Percentiles rank a stretch among this genome's conserved stretches.
Conservation (phyloP, 768 basidiomycete genomes). For the Tulasnella calospora region DNA sequence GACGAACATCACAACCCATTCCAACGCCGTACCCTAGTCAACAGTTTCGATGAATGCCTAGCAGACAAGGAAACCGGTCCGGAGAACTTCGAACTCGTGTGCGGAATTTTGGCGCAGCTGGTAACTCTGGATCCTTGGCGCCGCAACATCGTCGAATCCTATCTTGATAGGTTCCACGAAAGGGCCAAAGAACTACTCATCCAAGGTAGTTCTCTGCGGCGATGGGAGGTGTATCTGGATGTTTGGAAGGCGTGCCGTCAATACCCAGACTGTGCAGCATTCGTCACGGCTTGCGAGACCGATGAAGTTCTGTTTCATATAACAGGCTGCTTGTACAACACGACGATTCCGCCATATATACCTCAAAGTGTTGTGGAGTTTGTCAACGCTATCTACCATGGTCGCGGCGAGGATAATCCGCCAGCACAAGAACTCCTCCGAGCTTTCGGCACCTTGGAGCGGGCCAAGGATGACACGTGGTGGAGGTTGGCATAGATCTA, state of each 20-base stretch:
- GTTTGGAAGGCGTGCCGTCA: neutral
- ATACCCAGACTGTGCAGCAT: neutral
- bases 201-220: neutral
- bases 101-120: neutral
- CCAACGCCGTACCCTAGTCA: neutral
- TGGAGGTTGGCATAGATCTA: neutral
- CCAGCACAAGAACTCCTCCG: neutral
- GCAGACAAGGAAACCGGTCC: neutral
- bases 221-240: neutral
- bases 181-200: neutral
- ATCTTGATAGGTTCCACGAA: neutral
- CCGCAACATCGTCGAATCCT: neutral
- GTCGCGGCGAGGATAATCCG: neutral
- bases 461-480: neutral
- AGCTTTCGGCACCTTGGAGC: neutral
- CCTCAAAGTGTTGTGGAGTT: neutral
- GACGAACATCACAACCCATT: neutral
- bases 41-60: neutral
- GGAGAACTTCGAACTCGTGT: conserved; percentile 1
- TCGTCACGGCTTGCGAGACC: neutral
- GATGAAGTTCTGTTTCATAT: neutral
- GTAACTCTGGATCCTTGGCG: neutral
- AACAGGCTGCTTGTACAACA: neutral
- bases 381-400: neutral
- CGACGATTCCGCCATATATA: neutral